Evolutionary conservation across 2,329 filamentous ascomycete genomes (phyloP).

Genomic region (Dryadomyces quercus-mongolicae): DNA sequence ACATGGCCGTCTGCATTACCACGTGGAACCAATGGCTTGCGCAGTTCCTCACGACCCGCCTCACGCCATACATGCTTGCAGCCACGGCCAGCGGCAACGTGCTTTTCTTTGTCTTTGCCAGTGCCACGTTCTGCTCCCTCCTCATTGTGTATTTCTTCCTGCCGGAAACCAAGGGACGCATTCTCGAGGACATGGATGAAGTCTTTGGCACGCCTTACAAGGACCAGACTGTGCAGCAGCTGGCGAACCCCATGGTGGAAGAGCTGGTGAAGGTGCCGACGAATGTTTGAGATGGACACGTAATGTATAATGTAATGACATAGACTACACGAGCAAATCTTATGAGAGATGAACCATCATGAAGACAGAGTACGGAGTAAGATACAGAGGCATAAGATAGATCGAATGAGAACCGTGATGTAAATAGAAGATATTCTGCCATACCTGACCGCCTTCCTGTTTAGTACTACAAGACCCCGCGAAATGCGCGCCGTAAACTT

Average conservation of each 20-base stretch:
- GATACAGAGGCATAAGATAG: too few relatives aligned
- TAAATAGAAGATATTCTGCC: too few relatives aligned
- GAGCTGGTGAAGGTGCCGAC: background rate
- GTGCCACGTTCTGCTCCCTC: background rate
- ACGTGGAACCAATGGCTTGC: constrained; percentile 19
- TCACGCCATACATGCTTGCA: constrained; percentile 17
- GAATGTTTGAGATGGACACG: background rate
- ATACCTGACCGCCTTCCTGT: background rate
- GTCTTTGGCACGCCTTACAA: constrained; percentile 1
- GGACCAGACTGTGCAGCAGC: background rate
- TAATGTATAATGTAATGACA: background rate
- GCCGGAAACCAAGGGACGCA: constrained; percentile 3
- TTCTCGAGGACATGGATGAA: constrained; percentile 4
- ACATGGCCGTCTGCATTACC: constrained; percentile 15
- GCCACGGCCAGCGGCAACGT: constrained; percentile 1
- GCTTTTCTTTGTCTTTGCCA: constrained; percentile 2
- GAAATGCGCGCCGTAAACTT: background rate
- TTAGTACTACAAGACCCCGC: background rate
- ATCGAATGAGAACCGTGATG: too few relatives aligned
- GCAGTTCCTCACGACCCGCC: constrained; percentile 18
- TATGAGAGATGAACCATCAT: too few relatives aligned
- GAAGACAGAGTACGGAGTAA: too few relatives aligned
- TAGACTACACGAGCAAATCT: too few relatives aligned
- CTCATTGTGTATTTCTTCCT: constrained; percentile 3
- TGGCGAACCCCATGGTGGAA: background rate